These are phyloP conservation scores for Chalciporus chontae DNA, from an alignment of 768 basidiomycete species.

Conservation along the genomic window DNA sequence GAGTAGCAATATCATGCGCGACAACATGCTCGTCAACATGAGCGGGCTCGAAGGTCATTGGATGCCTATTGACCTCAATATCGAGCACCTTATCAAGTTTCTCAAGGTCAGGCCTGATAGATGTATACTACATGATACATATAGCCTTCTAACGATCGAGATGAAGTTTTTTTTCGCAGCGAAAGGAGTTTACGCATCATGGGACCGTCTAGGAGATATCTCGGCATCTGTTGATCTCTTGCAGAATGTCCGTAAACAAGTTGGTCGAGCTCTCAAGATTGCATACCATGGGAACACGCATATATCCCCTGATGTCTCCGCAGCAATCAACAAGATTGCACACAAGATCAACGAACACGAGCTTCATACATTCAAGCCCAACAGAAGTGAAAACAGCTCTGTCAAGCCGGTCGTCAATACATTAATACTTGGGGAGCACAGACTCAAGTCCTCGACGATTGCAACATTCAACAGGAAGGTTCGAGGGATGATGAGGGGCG, in stretches of 20 bases:
- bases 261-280: constrained; percentile 17
- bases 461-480: constrained; percentile 35
- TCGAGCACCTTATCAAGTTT: constrained; percentile 35
- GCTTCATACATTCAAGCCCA: constrained; percentile 8
- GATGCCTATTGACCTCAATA: constrained; percentile 37
- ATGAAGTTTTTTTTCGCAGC: constrained; percentile 24
- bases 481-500: constrained; percentile 3
- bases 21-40: constrained; percentile 34
- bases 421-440: constrained; percentile 11
- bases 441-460: constrained; percentile 25
- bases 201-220: constrained; percentile 32
- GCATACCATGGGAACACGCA: constrained; percentile 28
- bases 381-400: not conserved
- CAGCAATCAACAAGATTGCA: constrained; percentile 20
- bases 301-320: constrained; percentile 12
- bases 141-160: too few species aligned
- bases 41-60: constrained; percentile 31
- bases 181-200: constrained; percentile 31
- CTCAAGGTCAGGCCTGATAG: constrained; percentile 34
- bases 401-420: constrained; percentile 17
- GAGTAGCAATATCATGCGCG: constrained; percentile 34
- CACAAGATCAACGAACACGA: constrained; percentile 5
- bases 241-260: constrained; percentile 27
- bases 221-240: constrained; percentile 27
- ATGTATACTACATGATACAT: too few species aligned